Evolutionary conservation across 163 green algal genomes (phyloP).

Genomic region (Coccomyxa subellipsoidea): DNA sequence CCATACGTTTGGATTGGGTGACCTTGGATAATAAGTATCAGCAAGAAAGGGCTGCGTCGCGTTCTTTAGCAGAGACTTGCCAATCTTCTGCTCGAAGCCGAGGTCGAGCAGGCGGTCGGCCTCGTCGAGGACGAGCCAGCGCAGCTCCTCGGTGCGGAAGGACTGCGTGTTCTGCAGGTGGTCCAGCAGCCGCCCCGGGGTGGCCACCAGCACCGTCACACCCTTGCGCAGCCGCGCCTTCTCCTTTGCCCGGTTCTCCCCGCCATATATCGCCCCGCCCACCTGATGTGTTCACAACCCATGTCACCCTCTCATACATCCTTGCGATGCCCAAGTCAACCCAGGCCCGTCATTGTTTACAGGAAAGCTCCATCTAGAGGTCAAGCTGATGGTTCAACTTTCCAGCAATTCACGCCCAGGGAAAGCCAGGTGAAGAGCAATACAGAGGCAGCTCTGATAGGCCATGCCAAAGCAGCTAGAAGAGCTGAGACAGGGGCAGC

Average conservation of each 20-base stretch:
- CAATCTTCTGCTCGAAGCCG: conserved; percentile 86
- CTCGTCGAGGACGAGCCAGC: conserved; percentile 93
- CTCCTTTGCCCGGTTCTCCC: conserved; percentile 86
- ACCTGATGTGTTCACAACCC: conserved; percentile 39
- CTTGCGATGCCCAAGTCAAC: not conserved
- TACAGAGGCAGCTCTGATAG: no score
- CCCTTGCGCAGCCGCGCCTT: conserved; percentile 91
- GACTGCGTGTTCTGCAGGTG: conserved; percentile 68
- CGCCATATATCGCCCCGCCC: conserved; percentile 73
- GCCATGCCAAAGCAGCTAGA: no score
- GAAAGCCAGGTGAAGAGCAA: no score
- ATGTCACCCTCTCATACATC: not conserved
- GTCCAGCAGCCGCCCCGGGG: conserved; percentile 74
- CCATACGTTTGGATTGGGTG: no score
- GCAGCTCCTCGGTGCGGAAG: conserved; percentile 58
- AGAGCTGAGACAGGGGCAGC: no score
- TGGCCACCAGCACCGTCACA: conserved; percentile 84
- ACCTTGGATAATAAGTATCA: no score
- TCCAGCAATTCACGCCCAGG: no score
- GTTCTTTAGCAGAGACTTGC: conserved; percentile 8
- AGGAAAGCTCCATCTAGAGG: no score
- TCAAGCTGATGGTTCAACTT: no score
- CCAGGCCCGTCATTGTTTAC: no score
- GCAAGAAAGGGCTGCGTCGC: no score
- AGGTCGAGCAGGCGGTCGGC: conserved; percentile 90